These are phyloP conservation scores for Spatholobus suberectus DNA, from an alignment of 306 rosid genomes.

Conservation along the genomic window DNA sequence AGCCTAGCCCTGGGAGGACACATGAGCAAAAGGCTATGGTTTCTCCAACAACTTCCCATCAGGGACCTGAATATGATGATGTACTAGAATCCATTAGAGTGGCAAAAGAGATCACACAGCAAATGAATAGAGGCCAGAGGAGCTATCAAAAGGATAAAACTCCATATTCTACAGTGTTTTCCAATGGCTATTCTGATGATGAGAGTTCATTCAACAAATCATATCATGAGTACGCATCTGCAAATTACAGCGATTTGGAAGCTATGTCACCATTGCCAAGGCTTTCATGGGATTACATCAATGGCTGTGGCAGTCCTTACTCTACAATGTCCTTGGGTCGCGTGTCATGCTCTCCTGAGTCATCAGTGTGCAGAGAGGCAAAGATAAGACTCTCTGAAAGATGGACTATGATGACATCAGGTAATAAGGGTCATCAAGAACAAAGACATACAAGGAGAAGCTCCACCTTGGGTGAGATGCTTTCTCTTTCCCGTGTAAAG, in stretches of 20 bases:
- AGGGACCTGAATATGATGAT: conserved; percentile 57
- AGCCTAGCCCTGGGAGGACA: conserved; percentile 77
- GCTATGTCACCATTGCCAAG: conserved; percentile 73
- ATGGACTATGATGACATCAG: conserved; percentile 83
- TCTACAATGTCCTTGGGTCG: conserved; percentile 78
- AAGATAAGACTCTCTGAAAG: conserved; percentile 94
- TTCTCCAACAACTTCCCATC: conserved; percentile 62
- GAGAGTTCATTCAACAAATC: conserved; percentile 87
- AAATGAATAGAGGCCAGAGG: conserved; percentile 53
- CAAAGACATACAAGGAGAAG: conserved; percentile 60
- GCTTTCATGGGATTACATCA: conserved; percentile 86
- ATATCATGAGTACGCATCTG: conserved; percentile 62
- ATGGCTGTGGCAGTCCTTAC: conserved; percentile 67
- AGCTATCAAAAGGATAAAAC: conserved; percentile 67
- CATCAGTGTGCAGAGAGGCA: conserved; percentile 92
- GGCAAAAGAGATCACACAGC: conserved; percentile 56
- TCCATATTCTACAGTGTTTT: conserved; percentile 66
- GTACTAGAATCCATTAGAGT: conserved; percentile 57
- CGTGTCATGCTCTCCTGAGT: conserved; percentile 83
- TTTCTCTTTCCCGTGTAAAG: conserved; percentile 74
- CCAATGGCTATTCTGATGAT: conserved; percentile 80
- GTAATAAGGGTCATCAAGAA: conserved; percentile 63
- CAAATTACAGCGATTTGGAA: conserved; percentile 70
- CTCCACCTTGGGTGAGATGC: conserved; percentile 97
- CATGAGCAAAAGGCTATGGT: conserved; percentile 56